Evolutionary conservation across 768 basidiomycete genomes (phyloP), one percentile per base, ranked within the genome.

Genomic region (Trametes meyenii): DNA sequence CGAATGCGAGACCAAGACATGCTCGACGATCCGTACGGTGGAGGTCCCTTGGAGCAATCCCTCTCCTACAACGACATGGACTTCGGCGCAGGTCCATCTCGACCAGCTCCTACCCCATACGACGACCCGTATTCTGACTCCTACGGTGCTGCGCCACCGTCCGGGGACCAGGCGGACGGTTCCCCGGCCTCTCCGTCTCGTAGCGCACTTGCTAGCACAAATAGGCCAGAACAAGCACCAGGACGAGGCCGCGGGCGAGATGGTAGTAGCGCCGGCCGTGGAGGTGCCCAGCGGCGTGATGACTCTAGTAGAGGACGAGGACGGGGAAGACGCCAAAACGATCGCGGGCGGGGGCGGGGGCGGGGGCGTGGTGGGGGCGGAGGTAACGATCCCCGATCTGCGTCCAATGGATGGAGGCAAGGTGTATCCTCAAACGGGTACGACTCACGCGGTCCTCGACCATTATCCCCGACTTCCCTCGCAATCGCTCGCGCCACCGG

Each of bases 61-160:
- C 83, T 86, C 29, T 83, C 84, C 0, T 91, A 69, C 54, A 66
- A 92, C 68, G 89, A 91, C 70, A 78, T 86, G 60, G 84, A 87
- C 66, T 85, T 82, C 57, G 72, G 75, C 24, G 77, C 78, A 40
- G 80, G 81, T 17, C 80, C 85, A 10, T 82, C 84, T 14, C 83
- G 90, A 53, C 88, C 89, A 23, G 68, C 81, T 16, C 91, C 90
- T 5, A 75, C 84, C 39, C 88, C 90, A 26, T 93, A 92, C 67
- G 89, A 92, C 60, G 90, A 93, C 66, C 90, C 90, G 11, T 92
- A 92, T 55, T 74, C 74, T 2, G 73, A 74, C 52, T 62, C 62
- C 10, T 74, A 74, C 50, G 71, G 70, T 24, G 52, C 66, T 11
- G 58, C 64, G 4, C 62, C 48, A 5, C 26, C 44, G 8, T 23